These are phyloP conservation scores for Alternaria angustiovoidea DNA, from an alignment of 2,329 filamentous ascomycete species.

Conservation along the genomic window DNA sequence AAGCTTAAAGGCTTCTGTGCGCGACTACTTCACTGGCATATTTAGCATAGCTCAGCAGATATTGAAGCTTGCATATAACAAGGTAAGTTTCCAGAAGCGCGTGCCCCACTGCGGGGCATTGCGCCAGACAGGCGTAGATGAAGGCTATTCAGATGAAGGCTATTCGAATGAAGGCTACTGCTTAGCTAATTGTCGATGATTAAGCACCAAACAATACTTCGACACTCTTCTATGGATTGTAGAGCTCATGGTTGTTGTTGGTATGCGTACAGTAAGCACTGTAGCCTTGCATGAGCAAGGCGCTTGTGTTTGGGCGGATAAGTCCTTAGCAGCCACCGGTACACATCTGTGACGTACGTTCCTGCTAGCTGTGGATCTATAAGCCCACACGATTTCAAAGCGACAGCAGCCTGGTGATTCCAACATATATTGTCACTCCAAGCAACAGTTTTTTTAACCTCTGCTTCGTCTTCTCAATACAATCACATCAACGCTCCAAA, in stretches of 20 bases:
- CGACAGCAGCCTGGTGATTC: not conserved
- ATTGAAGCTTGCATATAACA: not conserved
- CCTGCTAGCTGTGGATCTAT: conserved; percentile 6
- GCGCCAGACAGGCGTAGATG: not conserved
- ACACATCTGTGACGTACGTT: conserved; percentile 19
- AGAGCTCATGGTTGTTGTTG: not conserved
- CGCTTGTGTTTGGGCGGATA: not conserved
- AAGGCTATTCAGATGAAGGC: not conserved
- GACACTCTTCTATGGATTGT: not conserved
- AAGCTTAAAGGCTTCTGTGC: not conserved
- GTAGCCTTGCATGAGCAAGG: not conserved
- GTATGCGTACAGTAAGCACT: not conserved
- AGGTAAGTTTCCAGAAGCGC: not conserved
- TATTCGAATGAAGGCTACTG: not conserved
- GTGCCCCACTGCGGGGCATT: not conserved
- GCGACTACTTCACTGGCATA: not conserved
- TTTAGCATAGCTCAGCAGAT: not conserved
- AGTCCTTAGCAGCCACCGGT: not conserved
- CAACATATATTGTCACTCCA: not conserved
- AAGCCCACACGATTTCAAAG: not conserved
- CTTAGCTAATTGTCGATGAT: not conserved
- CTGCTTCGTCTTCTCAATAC: not conserved
- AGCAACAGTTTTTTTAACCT: not conserved
- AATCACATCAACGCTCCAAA: not conserved
- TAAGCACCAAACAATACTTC: not conserved